Base-by-base conservation (phyloP, 352 stramenopile species). In the Globisporangium splendens region DNA sequence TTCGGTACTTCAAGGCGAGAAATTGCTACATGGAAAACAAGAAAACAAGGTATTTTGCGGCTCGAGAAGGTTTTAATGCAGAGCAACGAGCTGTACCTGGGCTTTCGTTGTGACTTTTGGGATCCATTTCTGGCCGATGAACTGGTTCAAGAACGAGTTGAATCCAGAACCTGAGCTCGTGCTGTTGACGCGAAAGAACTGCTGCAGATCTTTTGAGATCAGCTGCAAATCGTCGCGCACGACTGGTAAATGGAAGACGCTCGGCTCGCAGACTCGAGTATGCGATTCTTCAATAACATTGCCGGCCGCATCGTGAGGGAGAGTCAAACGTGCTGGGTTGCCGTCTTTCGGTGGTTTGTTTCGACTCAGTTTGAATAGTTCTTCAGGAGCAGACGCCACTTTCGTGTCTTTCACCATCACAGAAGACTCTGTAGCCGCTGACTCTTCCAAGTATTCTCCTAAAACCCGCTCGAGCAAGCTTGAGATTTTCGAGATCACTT, bases 41-140 rank as follows among this genome's bases (percentile, higher is more conserved):
- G 31, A 47, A 47, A 38, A 46, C 33, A 14, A 41, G n/a, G 11
- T 7, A 7, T 10, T 54, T 18, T 21, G 24, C 42, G 18, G 8
- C 6, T 18, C 10, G 35, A 15, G 6, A 22, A 42, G 21, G 21
- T 20, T 11, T 35, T 35, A 35, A 35, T 11, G 7, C 28, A 35
- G 28, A 35, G 28, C 31, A 18, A 22, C 12, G 3, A 42, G 47
- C 20, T 33, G 15, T 44, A 69, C 65, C 62, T 83, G 76, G 0
- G 84, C 82, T 42, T 90, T 88, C 4, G 62, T 47, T 54, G 90
- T 86, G 39, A 94, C 73, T 48, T 86, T 88, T 18, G 80, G 77
- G 53, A 91, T 78, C 84, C 84, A 94, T 50, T 87, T 86, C n/a
- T 75, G 64, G 2, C 65, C 66, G 31, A 90, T 79, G 44, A 91